These are phyloP conservation scores for Chlorociboria aeruginascens DNA, from an alignment of 495 filamentous ascomycete species.

Conservation along the genomic window DNA sequence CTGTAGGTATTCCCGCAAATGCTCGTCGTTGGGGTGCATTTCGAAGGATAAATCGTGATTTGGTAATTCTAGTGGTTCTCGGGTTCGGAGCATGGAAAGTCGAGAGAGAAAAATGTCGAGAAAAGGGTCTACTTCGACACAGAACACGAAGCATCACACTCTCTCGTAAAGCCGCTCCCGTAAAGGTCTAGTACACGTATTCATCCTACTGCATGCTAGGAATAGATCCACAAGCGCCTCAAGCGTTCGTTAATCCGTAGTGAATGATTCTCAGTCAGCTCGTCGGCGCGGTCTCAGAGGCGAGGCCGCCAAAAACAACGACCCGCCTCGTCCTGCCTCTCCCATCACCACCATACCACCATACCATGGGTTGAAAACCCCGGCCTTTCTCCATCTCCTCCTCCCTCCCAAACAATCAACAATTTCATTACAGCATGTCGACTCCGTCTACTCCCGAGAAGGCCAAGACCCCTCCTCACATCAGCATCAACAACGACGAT, in stretches of 20 bases:
- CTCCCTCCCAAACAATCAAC: neutral
- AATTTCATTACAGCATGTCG: conserved; percentile 3
- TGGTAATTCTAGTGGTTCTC: neutral
- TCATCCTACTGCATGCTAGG: too few relatives aligned
- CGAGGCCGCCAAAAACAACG: neutral
- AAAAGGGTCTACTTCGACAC: neutral
- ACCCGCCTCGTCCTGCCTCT: neutral
- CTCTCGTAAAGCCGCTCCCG: neutral
- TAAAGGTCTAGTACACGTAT: too few relatives aligned
- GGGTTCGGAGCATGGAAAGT: too few relatives aligned
- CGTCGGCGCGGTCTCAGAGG: neutral
- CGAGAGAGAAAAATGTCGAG: too few relatives aligned
- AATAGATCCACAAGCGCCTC: too few relatives aligned
- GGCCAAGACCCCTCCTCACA: conserved; percentile 13
- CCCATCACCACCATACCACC: neutral
- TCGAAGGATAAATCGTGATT: neutral
- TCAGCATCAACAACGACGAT: conserved; percentile 13
- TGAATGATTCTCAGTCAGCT: neutral
- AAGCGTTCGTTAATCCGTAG: too few relatives aligned
- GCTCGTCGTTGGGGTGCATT: neutral
- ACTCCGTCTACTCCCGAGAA: conserved; percentile 4
- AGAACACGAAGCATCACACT: conserved; percentile 3
- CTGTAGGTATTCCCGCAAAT: conserved; percentile 29
- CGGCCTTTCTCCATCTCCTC: neutral
- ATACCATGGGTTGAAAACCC: conserved; percentile 4